phyloP scores from a whole-genome alignment of 1,139 yeast genomes.

The Saccharomycopsis phalli region DNA sequence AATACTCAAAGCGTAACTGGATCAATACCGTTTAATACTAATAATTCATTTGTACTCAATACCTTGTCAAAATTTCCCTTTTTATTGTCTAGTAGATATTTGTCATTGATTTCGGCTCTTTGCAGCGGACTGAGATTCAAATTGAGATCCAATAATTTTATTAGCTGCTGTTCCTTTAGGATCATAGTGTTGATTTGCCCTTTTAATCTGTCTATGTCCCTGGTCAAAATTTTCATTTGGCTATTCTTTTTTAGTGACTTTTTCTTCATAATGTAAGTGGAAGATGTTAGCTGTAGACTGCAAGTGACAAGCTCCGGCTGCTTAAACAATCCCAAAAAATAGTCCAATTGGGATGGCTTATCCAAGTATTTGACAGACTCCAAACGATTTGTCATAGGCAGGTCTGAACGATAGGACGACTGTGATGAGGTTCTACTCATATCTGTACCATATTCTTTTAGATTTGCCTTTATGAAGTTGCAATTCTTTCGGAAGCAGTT shows the following conservation, averaged over 20 bases:
- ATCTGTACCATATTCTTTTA: background rate
- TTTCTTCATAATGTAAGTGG: constrained; percentile 18
- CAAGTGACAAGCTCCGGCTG: constrained; percentile 8
- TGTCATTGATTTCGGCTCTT: background rate
- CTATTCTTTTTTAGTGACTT: constrained; percentile 18
- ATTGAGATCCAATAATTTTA: constrained; percentile 1
- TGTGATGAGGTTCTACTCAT: background rate
- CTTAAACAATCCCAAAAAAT: constrained; percentile 13
- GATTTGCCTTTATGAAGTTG: constrained; percentile 13
- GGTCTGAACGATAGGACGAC: background rate
- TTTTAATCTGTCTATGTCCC: constrained; percentile 15
- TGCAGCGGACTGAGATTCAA: too few relatives aligned
- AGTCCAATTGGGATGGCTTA: constrained; percentile 2
- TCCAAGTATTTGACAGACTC: background rate
- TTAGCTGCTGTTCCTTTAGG: constrained; percentile 12
- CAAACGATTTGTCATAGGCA: background rate
- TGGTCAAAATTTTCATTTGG: constrained; percentile 16
- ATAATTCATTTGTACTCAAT: constrained; percentile 15
- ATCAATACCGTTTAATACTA: constrained; percentile 13
- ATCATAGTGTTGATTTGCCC: constrained; percentile 14
- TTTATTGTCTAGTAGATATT: background rate
- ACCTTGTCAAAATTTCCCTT: background rate
- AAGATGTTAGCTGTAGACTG: constrained; percentile 17
- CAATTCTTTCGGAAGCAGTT: constrained; percentile 19
- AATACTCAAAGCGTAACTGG: too few relatives aligned